A percentile compares a stretch with the other conserved stretches of the same genome.
These are phyloP conservation scores for Coemansia sp. DNA, from an alignment of 192 early-diverging fungal species.

Conservation along the genomic window DNA sequence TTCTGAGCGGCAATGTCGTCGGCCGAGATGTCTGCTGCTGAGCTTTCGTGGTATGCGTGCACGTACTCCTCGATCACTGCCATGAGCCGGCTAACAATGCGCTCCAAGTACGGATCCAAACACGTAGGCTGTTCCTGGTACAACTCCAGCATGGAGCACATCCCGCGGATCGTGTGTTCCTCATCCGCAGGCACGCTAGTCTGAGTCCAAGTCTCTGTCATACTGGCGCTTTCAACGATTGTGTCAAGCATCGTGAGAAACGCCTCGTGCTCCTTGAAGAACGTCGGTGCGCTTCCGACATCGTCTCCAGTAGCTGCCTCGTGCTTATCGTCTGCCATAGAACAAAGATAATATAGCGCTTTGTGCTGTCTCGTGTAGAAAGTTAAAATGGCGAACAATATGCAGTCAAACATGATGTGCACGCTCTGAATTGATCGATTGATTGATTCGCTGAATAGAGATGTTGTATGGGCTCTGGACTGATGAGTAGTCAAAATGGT, in stretches of 20 bases:
- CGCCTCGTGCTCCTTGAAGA: conserved; percentile 44
- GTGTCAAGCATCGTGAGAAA: conserved; percentile 30
- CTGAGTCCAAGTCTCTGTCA: conserved; percentile 17
- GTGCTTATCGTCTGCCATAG: conserved; percentile 12
- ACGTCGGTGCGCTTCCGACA: conserved; percentile 35
- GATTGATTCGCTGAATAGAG: background rate
- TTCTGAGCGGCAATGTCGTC: background rate
- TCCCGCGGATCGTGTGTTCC: conserved; percentile 15
- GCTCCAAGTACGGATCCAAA: conserved; percentile 51
- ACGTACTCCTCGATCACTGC: conserved; percentile 30
- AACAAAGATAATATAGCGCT: background rate
- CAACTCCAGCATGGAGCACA: conserved; percentile 25
- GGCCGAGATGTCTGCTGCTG: background rate
- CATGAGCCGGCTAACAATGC: conserved; percentile 39
- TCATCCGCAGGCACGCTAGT: conserved; percentile 19
- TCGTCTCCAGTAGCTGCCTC: conserved; percentile 19
- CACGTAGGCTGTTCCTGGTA: conserved; percentile 56
- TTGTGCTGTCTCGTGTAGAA: background rate
- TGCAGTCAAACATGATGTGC: background rate
- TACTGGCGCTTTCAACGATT: conserved; percentile 15
- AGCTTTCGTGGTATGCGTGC: conserved; percentile 29
- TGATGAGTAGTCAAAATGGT: background rate
- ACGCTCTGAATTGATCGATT: background rate
- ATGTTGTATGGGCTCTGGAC: background rate
- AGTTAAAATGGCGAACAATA: background rate